Base-by-base conservation (phyloP, 345 rosid species). In the Acer negundo region DNA sequence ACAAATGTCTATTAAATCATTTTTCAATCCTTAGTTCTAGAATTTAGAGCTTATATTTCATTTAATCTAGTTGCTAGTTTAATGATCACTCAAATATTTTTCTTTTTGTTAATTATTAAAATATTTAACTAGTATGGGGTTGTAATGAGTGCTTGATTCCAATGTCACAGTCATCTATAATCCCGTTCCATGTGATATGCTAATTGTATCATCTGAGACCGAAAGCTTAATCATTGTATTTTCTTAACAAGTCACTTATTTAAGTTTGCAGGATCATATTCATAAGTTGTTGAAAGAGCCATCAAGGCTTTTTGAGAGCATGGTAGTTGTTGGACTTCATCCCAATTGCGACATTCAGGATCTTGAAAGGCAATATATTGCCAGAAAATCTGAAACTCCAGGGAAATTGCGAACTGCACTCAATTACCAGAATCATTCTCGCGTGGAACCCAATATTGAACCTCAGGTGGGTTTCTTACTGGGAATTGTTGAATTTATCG, bases 301-400 rank as follows among this genome's bases (percentile, higher is more conserved):
- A 67, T 86, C 97, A 20, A 89, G 89, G 87, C 91, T 93, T 74
- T 90, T 95, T 80, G 98, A 95, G 89, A 92, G 96, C 83, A 85
- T 95, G 92, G 96, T 93, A 59, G 97, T 95, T 77, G 89, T 93
- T 77, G 99, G 99, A 84, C 95, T 95, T 82, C 92, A 88, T 79
- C 98, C 99, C 70, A 86, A 91, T 77, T 91, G 95, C 85, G 97
- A 95, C 82, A 85, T 87, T 81, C 94, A 87, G 83, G 89, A 91
- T 62, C 93, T 93, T 74, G 89, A 92, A 67, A 91, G 88, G 79
- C 93, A 90, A 80, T 89, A 84, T 72, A 74, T 80, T 70, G 71
- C 85, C 9, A 82, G 91, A 63, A 93, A 85, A 78, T 79, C 81
- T 28, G 96, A 95, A 84, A 88, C 85, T 77, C 77, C 92, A n/a